Evolutionary conservation across 1,139 yeast genomes (phyloP).

Genomic region (Maudiozyma humilis): DNA sequence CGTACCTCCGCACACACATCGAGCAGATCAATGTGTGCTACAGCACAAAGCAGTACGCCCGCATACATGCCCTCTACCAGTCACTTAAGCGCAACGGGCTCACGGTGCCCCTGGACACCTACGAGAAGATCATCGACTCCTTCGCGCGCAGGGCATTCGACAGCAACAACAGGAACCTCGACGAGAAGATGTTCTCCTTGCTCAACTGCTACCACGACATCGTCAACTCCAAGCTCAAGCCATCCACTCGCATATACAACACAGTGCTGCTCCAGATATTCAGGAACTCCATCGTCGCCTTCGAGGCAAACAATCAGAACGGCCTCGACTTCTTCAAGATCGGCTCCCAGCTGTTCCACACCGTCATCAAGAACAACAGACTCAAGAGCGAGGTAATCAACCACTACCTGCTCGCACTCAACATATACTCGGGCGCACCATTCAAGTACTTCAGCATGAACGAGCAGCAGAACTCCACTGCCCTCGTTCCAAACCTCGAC

Average conservation of each 20-base stretch:
- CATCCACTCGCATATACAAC: conserved; percentile 46
- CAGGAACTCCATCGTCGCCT: conserved; percentile 42
- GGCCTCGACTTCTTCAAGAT: conserved; percentile 55
- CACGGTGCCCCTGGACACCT: conserved; percentile 31
- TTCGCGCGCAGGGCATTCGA: conserved; percentile 33
- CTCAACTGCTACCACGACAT: conserved; percentile 63
- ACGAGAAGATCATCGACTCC: conserved; percentile 31
- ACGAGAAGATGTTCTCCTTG: conserved; percentile 47
- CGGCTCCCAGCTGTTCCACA: conserved; percentile 52
- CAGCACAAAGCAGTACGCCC: conserved; percentile 25
- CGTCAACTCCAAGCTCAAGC: conserved; percentile 44
- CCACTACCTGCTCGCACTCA: conserved; percentile 31
- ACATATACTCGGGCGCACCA: conserved; percentile 30
- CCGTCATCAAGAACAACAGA: conserved; percentile 34
- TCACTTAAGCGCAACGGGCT: conserved; percentile 34
- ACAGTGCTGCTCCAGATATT: conserved; percentile 45
- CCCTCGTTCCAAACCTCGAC: conserved; percentile 9
- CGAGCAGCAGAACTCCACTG: background rate
- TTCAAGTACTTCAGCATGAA: conserved; percentile 7
- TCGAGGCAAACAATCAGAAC: conserved; percentile 28
- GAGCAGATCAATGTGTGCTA: conserved; percentile 24
- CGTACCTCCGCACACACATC: conserved; percentile 22
- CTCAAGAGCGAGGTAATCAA: conserved; percentile 29
- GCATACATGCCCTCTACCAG: conserved; percentile 34
- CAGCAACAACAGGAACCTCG: conserved; percentile 37